Evolutionary conservation across 2,329 filamentous ascomycete species (phyloP), one percentile per base, ranked within the genome.

Genomic region (Pochonia chlamydosporia): DNA sequence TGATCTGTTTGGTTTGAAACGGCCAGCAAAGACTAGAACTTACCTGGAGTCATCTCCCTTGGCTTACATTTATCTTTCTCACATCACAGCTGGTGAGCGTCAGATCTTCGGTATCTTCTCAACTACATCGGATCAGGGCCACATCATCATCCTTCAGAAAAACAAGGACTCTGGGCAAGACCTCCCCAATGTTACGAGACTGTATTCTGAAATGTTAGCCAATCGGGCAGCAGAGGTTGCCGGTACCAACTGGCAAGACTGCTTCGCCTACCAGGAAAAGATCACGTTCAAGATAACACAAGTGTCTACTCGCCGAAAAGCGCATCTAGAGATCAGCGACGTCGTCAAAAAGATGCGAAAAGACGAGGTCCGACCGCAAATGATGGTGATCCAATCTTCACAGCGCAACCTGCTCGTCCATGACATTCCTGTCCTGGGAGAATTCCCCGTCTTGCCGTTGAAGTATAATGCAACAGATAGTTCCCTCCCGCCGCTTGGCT

Each of bases 61-160:
- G 62, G 84, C 84, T 18, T 99, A 95, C 62, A 76, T 97, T 46
- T 96, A 93, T 61, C 73, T 99, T 24, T 96, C 96, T 48, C 93
- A 99, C 66, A 86, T 99, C 59, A 84, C 85, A 39, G 84, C 90
- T 11, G 90, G 91, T 3, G 92, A 99, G 49, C 81, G 89, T 30
- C 91, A 99, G 60, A 85, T 99, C 44, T 97, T 96, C 63, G 91
- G 89, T 1, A 65, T 99, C 5, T 96, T 99, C 66, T 97, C 92
- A 0, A 92, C 89, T 0, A 81, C 81, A 0, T 85, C 79, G 53
- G 78, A 83, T 11, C 83, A 93, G 57, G 93, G 91, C 0, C 82
- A 96, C 58, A 81, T 99, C 43, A 76, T 97, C 43, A 85, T 96
- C n/a, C 76, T 96, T 31, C 91, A 93, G 61, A 87, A 85, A 59